Percentiles rank a stretch among this genome's conserved stretches.
Conservation (phyloP, 2,329 filamentous ascomycete genomes). For the Trichoderma harzianum region DNA sequence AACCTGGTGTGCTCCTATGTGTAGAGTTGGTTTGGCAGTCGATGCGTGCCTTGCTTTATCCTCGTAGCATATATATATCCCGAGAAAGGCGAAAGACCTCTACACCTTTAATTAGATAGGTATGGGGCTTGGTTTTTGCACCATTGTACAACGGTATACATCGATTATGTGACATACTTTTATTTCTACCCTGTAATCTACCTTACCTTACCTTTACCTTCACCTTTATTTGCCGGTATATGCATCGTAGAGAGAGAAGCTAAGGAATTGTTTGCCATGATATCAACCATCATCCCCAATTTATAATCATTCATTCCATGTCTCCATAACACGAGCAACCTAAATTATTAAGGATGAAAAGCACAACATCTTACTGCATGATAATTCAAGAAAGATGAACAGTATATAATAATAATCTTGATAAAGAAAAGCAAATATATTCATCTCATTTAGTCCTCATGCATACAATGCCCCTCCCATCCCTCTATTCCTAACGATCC, state of each 20-base stretch:
- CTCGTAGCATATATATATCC: slow-evolving; percentile 29
- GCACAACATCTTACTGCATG: not conserved
- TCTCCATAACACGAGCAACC: not conserved
- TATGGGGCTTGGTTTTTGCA: not conserved
- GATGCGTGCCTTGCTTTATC: slow-evolving; percentile 77
- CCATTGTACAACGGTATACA: not conserved
- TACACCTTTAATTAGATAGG: not conserved
- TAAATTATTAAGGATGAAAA: not conserved
- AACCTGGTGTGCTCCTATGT: not conserved
- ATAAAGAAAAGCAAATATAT: not conserved
- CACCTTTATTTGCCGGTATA: not conserved
- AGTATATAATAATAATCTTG: not conserved
- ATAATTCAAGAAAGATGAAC: not conserved
- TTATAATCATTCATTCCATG: not conserved
- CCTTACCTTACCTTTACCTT: not conserved
- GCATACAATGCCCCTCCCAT: not conserved
- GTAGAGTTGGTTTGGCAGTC: slow-evolving; percentile 77
- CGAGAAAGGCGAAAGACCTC: not conserved
- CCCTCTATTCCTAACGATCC: not conserved
- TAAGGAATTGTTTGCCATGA: not conserved
- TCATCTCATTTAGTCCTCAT: slow-evolving; percentile 8
- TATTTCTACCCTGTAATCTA: not conserved
- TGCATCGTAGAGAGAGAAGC: not conserved
- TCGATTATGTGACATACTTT: not conserved
- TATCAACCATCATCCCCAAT: not conserved